These are phyloP conservation scores for Oryza punctata DNA, from an alignment of 176 grass and related monocot species.

Conservation along the genomic window DNA sequence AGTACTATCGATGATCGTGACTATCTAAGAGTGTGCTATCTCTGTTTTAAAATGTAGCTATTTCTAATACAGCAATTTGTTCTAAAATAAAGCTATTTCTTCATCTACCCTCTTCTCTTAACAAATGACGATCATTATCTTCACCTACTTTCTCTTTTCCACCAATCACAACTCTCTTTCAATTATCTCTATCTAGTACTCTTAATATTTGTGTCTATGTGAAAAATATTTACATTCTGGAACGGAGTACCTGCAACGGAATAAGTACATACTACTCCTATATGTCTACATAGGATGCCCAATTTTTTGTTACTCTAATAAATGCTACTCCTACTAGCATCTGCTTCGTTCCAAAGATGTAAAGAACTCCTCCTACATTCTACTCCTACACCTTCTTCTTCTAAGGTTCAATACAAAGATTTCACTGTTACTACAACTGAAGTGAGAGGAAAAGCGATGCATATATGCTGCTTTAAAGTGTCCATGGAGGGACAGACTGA, in stretches of 20 bases:
- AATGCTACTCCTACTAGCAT: not conserved
- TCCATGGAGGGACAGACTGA: not conserved
- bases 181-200: too few species aligned
- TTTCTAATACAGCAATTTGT: too few species aligned
- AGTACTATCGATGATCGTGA: not conserved
- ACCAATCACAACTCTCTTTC: too few species aligned
- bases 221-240: too few species aligned
- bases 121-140: too few species aligned
- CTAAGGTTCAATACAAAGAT: not conserved
- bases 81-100: too few species aligned
- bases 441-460: conserved; percentile 28
- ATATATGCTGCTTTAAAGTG: not conserved
- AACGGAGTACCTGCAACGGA: too few species aligned
- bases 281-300: not conserved
- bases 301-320: not conserved
- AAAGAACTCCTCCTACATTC: not conserved
- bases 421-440: not conserved
- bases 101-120: too few species aligned
- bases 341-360: not conserved
- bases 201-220: too few species aligned
- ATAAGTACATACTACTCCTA: too few species aligned
- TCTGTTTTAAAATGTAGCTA: too few species aligned
- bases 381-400: not conserved
- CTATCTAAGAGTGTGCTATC: not conserved
- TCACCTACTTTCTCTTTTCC: too few species aligned